Evolutionary conservation across 495 filamentous ascomycete species (phyloP).

Genomic region (Podospora pseudopauciseta): DNA sequence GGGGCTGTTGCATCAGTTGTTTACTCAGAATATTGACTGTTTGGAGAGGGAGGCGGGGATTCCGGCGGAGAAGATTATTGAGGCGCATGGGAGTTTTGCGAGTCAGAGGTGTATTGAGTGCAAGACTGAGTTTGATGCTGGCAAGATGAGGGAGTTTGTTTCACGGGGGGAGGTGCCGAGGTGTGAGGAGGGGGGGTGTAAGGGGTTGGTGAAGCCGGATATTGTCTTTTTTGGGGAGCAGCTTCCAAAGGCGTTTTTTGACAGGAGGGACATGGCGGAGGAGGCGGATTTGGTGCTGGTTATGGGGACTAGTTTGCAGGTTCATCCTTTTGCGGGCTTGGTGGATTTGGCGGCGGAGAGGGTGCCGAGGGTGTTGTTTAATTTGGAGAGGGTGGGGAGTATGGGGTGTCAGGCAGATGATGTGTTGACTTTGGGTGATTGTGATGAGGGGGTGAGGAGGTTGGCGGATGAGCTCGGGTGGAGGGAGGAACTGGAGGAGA

Average conservation of each 20-base stretch:
- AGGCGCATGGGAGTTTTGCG: conserved; percentile 95
- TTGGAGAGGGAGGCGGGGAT: conserved; percentile 87
- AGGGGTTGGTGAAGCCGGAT: conserved; percentile 88
- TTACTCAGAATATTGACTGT: conserved; percentile 97
- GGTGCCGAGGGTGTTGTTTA: conserved; percentile 78
- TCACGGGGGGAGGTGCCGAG: conserved; percentile 59
- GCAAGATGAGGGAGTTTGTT: conserved; percentile 67
- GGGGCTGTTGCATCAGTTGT: conserved; percentile 74
- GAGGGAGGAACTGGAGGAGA: conserved; percentile 72
- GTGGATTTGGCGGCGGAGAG: conserved; percentile 58
- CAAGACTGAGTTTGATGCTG: conserved; percentile 62
- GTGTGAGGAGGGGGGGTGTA: conserved; percentile 58
- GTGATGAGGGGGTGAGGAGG: conserved; percentile 78
- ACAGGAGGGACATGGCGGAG: conserved; percentile 50
- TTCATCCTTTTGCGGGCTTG: conserved; percentile 85
- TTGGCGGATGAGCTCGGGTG: conserved; percentile 81
- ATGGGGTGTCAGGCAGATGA: conserved; percentile 57
- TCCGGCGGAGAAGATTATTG: conserved; percentile 73
- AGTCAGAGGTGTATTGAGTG: conserved; percentile 88
- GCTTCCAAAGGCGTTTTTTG: conserved; percentile 67
- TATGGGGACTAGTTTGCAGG: conserved; percentile 85
- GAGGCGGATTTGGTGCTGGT: conserved; percentile 79
- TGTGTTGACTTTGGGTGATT: conserved; percentile 44
- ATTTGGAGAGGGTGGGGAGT: conserved; percentile 78
- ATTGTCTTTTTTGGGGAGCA: conserved; percentile 91